Percentiles rank a stretch among this genome's conserved stretches.
These are phyloP conservation scores for Trichosporon coremiiforme DNA, from an alignment of 1,284 basidiomycete genomes.

Conservation along the genomic window DNA sequence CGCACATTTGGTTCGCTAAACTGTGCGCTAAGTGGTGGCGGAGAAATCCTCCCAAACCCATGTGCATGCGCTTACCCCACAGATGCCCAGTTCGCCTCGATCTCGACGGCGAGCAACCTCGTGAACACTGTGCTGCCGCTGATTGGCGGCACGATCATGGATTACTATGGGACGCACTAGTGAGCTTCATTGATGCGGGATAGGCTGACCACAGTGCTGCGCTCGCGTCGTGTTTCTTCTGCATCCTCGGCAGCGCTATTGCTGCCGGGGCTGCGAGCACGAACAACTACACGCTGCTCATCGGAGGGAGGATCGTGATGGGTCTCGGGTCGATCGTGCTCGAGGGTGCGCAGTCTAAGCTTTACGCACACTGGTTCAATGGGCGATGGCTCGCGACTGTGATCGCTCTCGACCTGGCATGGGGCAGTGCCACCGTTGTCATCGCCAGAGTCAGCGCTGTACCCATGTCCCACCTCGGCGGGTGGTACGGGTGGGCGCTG, in stretches of 20 bases:
- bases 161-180: conserved; percentile 54
- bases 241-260: conserved; percentile 43
- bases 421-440: conserved; percentile 41
- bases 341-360: conserved; percentile 42
- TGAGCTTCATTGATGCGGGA: neutral
- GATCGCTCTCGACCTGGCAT: conserved; percentile 47
- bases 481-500: conserved; percentile 48
- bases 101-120: conserved; percentile 52
- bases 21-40: neutral
- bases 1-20: neutral
- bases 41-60: too few species aligned
- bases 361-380: conserved; percentile 51
- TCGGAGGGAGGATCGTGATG: conserved; percentile 46
- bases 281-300: conserved; percentile 38
- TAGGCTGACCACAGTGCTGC: conserved; percentile 23
- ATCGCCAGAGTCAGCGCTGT: conserved; percentile 43
- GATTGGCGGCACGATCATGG: conserved; percentile 57
- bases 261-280: conserved; percentile 37
- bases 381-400: conserved; percentile 42
- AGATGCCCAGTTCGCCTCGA: conserved; percentile 55
- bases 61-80: neutral
- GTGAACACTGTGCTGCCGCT: conserved; percentile 58
- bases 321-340: conserved; percentile 42
- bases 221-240: conserved; percentile 27
- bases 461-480: conserved; percentile 46